phyloP scores from a whole-genome alignment of 2,329 filamentous ascomycete genomes.

The Huntiella decipiens region DNA sequence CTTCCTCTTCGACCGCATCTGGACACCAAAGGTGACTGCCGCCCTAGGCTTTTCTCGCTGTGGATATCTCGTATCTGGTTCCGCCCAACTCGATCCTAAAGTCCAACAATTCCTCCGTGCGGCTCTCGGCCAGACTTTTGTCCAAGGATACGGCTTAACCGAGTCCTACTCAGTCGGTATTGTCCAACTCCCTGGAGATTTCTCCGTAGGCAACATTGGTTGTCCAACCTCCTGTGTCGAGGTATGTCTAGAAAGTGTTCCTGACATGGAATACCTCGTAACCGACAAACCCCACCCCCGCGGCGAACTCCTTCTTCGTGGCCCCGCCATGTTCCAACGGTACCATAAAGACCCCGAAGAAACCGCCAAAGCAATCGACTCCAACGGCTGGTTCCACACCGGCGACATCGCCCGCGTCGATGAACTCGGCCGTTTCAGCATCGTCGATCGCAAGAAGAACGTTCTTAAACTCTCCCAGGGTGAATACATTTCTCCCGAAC shows the following conservation, averaged over 20 bases:
- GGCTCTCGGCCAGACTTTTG: conserved; percentile 58
- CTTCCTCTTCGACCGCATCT: conserved; percentile 67
- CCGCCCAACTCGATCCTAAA: conserved; percentile 72
- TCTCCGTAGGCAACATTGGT: conserved; percentile 65
- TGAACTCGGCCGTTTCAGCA: conserved; percentile 66
- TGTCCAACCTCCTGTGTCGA: conserved; percentile 49
- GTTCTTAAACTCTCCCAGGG: conserved; percentile 96
- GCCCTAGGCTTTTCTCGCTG: conserved; percentile 63
- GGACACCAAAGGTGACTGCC: conserved; percentile 71
- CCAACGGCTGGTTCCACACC: conserved; percentile 92
- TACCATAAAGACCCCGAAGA: conserved; percentile 86
- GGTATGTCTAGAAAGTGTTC: conserved; percentile 66
- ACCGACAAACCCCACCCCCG: conserved; percentile 79
- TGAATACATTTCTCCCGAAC: conserved; percentile 94
- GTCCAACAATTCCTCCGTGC: conserved; percentile 79
- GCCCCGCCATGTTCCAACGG: conserved; percentile 60
- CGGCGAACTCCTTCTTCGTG: conserved; percentile 72
- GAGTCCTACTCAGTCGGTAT: conserved; percentile 71
- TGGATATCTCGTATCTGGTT: conserved; percentile 64
- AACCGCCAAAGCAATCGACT: conserved; percentile 61
- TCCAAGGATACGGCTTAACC: conserved; percentile 84
- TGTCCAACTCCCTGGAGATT: conserved; percentile 52
- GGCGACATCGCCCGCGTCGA: conserved; percentile 84
- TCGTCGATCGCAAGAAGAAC: conserved; percentile 96
- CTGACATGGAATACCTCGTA: conserved; percentile 82